phyloP scores from a whole-genome alignment of 1,284 basidiomycete genomes.

The Cutaneotrichosporon sp. region DNA sequence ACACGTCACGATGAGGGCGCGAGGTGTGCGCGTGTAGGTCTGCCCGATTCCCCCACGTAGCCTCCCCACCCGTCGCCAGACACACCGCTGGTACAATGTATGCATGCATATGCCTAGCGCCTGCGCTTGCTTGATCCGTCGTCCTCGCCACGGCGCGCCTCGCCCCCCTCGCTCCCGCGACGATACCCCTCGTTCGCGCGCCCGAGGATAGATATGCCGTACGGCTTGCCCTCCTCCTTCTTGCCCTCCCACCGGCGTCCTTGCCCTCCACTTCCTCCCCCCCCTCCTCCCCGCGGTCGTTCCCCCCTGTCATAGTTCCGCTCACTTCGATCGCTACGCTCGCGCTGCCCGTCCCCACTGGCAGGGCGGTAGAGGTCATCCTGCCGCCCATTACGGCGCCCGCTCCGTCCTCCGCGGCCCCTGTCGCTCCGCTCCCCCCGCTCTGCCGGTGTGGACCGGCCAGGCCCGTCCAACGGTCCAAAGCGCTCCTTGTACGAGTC shows the following conservation, averaged over 20 bases:
- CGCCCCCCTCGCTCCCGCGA: background rate
- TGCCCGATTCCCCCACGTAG: too few species aligned
- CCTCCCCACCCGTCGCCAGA: too few species aligned
- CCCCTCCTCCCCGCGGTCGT: slow-evolving; percentile 1
- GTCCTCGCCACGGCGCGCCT: too few species aligned
- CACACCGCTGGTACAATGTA: slow-evolving; percentile 4
- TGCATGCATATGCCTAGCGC: slow-evolving; percentile 10
- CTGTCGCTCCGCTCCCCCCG: background rate
- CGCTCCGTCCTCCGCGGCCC: slow-evolving; percentile 4
- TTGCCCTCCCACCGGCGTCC: background rate
- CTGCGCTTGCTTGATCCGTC: slow-evolving; percentile 20
- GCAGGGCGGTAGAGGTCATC: slow-evolving; percentile 11
- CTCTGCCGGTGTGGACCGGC: background rate
- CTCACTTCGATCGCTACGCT: slow-evolving; percentile 3
- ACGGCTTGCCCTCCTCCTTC: background rate
- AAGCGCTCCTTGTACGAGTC: slow-evolving; percentile 31
- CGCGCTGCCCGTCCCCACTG: slow-evolving; percentile 2
- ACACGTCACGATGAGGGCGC: too few species aligned
- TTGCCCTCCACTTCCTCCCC: background rate
- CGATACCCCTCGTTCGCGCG: slow-evolving; percentile 5
- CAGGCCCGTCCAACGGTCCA: slow-evolving; percentile 19
- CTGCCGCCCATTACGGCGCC: slow-evolving; percentile 9
- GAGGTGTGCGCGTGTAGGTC: too few species aligned
- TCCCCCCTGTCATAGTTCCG: background rate
- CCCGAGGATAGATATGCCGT: slow-evolving; percentile 14